Percentiles rank a stretch among this genome's conserved stretches.
Evolutionary conservation across 306 rosid species (phyloP).

Genomic region (Rosa rugosa): DNA sequence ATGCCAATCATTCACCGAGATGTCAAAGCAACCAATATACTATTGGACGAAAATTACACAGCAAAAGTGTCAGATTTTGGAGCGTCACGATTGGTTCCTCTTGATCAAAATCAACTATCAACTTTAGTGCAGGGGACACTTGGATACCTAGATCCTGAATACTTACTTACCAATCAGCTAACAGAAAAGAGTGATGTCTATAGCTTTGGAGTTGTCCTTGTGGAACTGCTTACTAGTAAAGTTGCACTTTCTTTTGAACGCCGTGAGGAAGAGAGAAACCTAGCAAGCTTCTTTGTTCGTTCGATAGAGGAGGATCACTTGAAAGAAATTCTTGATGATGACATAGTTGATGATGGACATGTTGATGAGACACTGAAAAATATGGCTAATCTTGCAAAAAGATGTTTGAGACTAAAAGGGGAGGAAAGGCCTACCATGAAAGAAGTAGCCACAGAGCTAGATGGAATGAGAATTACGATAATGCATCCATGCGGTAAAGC

Average conservation of each 20-base stretch:
- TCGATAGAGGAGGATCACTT: not conserved
- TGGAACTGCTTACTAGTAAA: conserved; percentile 27
- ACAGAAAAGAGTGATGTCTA: conserved; percentile 34
- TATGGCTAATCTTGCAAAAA: not conserved
- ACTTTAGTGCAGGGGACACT: conserved; percentile 9
- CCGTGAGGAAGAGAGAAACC: not conserved
- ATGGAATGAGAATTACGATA: not conserved
- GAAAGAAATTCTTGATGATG: not conserved
- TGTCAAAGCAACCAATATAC: not conserved
- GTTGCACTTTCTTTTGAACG: not conserved
- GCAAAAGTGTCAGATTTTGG: conserved; percentile 20
- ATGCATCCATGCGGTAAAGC: not conserved
- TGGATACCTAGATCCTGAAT: conserved; percentile 29
- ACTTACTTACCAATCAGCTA: conserved; percentile 16
- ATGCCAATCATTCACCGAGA: conserved; percentile 17
- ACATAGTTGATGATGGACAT: not conserved
- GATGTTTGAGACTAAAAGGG: conserved; percentile 23
- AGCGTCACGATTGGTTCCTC: not conserved
- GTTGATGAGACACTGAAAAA: not conserved
- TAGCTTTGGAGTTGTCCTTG: conserved; percentile 32
- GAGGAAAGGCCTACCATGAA: conserved; percentile 9
- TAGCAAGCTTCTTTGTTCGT: not conserved
- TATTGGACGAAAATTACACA: not conserved
- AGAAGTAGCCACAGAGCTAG: conserved; percentile 23
- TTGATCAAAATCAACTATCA: not conserved